These are phyloP conservation scores for Quercus engelmannii DNA, from an alignment of 306 rosid species.

Conservation along the genomic window DNA sequence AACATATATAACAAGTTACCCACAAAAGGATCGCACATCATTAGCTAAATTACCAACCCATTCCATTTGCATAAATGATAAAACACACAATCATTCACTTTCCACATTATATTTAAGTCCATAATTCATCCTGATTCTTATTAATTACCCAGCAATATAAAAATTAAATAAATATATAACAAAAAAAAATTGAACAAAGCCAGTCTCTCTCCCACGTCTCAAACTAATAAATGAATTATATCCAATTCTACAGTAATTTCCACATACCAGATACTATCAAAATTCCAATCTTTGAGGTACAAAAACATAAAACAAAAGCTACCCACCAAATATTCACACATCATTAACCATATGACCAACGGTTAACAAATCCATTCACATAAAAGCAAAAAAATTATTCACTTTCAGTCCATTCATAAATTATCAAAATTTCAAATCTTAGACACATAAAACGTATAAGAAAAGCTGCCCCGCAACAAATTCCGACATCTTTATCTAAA, in stretches of 20 bases:
- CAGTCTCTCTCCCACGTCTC: conserved; percentile 19
- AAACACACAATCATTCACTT: background rate
- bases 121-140: conserved; percentile 15
- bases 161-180: background rate
- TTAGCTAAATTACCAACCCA: background rate
- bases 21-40: background rate
- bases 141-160: conserved; percentile 16
- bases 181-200: background rate
- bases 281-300: conserved; percentile 10
- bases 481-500: no score
- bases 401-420: no score
- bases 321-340: no score
- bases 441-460: no score
- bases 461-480: no score
- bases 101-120: background rate
- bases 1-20: background rate
- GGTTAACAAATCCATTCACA: no score
- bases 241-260: background rate
- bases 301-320: background rate
- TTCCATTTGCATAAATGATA: background rate
- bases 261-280: conserved; percentile 19
- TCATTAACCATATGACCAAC: no score
- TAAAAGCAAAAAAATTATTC: no score
- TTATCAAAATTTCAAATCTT: no score
- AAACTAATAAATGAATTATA: conserved; percentile 16